A percentile compares a stretch with the other conserved stretches of the same genome.
phyloP scores from a whole-genome alignment of 768 basidiomycete genomes.

The Boletales sp. region DNA sequence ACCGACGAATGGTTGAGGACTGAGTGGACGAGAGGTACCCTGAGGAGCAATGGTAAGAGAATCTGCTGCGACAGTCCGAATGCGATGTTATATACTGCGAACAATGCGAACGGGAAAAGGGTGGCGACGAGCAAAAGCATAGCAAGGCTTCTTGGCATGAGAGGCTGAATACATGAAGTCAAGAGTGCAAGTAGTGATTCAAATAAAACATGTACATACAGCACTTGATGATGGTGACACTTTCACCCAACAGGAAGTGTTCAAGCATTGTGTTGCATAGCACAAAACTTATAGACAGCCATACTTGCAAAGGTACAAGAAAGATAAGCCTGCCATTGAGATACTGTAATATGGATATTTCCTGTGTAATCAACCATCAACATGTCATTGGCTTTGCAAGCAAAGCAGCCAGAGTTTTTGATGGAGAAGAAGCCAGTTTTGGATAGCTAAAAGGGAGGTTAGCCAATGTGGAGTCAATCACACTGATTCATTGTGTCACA shows the following conservation, averaged over 20 bases:
- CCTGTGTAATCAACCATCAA: slow-evolving; percentile 42
- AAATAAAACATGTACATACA: slow-evolving; percentile 11
- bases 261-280: slow-evolving; percentile 62
- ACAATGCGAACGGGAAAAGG: slow-evolving; percentile 38
- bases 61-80: slow-evolving; percentile 47
- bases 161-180: slow-evolving; percentile 14
- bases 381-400: slow-evolving; percentile 45
- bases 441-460: slow-evolving; percentile 34
- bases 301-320: slow-evolving; percentile 49
- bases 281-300: slow-evolving; percentile 44
- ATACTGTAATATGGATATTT: slow-evolving; percentile 74
- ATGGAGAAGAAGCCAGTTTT: slow-evolving; percentile 52
- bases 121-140: slow-evolving; percentile 34
- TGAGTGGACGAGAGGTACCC: slow-evolving; percentile 49
- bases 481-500: too few relatives aligned
- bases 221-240: slow-evolving; percentile 7
- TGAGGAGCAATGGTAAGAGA: slow-evolving; percentile 51
- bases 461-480: too few relatives aligned
- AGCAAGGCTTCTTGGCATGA: slow-evolving; percentile 14
- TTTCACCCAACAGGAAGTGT: slow-evolving; percentile 45
- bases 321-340: slow-evolving; percentile 70
- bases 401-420: slow-evolving; percentile 42
- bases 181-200: background rate
- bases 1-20: slow-evolving; percentile 56
- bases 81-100: slow-evolving; percentile 36